Base-by-base conservation (phyloP, 169 alveolate species). In the Eimeria maxima region DNA sequence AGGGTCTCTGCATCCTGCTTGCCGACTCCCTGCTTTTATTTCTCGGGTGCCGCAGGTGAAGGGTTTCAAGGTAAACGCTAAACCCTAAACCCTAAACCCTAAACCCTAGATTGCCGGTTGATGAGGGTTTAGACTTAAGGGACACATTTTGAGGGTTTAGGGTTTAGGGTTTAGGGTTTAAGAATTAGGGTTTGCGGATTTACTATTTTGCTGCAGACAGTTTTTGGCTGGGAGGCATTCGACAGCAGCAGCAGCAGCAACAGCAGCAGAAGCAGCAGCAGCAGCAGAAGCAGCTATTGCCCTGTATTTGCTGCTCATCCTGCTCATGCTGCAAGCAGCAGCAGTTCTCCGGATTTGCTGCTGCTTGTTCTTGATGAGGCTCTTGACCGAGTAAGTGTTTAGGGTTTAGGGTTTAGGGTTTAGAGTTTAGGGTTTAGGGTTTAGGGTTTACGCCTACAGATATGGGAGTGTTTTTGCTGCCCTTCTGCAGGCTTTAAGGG, bases 21-120 rank as follows among this genome's bases (percentile, higher is more conserved):
- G 71, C 33, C 95, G 95, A 3, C 89, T 90, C 44, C 95, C 95
- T 22, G 95, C 95, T 22, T 90, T 90, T 69, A 29, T 90, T 60
- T n/a, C 95, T 7, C 95, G 95, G 6, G 27, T 47, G 27, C 73
- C 50, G 27, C 44, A 50, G 13, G 78, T 33, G 45, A n/a, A 47
- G 1, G 69, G 90, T 14, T n/a, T 42, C 45, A 80, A 80, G 90
- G 90, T 80, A 50, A 80, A 50, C 90, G 33, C 87, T 74, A 50
- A 80, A 50, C 90, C 90, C 69, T 80, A 80, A 50, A 44, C 90
- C 90, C 69, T 80, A 80, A 50, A 80, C 90, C 90, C 69, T 50
- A 24, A 18, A 18, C 45, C 80, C 44, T 57, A 14, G 16, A 3
- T 57, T 13, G 67, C 67, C 18, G 7, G 3, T 18, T 18, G 24